These are phyloP conservation scores for Prunus mongolica DNA, from an alignment of 306 rosid genomes.

Conservation along the genomic window DNA sequence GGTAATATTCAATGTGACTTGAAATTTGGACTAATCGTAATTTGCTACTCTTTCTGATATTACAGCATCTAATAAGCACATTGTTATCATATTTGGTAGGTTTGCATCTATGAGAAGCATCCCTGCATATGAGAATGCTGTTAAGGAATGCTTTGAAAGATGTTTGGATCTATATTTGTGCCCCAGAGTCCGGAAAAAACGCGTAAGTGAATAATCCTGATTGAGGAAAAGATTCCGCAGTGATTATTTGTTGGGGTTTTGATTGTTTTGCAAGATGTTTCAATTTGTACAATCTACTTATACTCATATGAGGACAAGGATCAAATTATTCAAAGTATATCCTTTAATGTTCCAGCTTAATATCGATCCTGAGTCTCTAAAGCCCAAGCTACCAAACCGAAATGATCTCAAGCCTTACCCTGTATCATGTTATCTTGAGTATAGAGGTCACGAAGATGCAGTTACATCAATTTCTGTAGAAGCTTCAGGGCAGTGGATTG, in stretches of 20 bases:
- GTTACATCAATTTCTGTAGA: conserved; percentile 79
- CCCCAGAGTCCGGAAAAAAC: conserved; percentile 81
- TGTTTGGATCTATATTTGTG: conserved; percentile 90
- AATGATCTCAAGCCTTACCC: conserved; percentile 93
- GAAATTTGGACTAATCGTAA: neutral
- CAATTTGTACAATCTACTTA: neutral
- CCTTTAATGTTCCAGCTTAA: conserved; percentile 55
- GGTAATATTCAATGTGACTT: conserved; percentile 30
- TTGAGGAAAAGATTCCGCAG: conserved; percentile 4
- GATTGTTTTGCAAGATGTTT: conserved; percentile 1
- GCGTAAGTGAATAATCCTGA: conserved; percentile 52
- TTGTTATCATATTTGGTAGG: conserved; percentile 34
- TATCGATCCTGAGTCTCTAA: conserved; percentile 87
- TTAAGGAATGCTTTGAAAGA: conserved; percentile 76
- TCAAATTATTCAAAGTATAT: neutral
- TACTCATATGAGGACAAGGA: neutral
- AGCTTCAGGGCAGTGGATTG: conserved; percentile 94
- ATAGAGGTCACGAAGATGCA: conserved; percentile 79
- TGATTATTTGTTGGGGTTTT: neutral
- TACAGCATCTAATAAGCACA: conserved; percentile 11
- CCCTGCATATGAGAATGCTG: conserved; percentile 83
- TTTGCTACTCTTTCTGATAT: neutral
- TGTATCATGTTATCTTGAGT: conserved; percentile 66
- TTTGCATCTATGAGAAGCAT: conserved; percentile 76
- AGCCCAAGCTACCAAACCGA: conserved; percentile 87